Evolutionary conservation across 768 basidiomycete species (phyloP).

Genomic region (Kwoniella dendrophila): DNA sequence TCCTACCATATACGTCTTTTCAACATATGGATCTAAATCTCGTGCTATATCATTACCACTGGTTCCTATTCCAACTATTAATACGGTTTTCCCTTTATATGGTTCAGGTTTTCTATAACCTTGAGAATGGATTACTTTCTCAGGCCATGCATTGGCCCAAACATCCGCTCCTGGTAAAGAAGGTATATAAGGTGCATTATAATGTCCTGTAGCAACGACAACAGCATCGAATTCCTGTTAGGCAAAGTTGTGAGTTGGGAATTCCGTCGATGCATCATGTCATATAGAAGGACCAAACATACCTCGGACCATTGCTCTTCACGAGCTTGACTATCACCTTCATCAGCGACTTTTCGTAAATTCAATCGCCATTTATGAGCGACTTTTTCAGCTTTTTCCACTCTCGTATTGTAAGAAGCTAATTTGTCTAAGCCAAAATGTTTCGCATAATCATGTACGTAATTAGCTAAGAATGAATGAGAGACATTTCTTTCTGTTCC

Average conservation of each 20-base stretch:
- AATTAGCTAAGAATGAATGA: constrained; percentile 56
- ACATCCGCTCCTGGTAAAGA: constrained; percentile 54
- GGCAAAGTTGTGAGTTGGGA: not conserved
- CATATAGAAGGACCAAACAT: not conserved
- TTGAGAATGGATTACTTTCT: constrained; percentile 57
- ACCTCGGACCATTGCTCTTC: constrained; percentile 39
- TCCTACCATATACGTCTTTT: constrained; percentile 57
- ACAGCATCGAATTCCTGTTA: constrained; percentile 31
- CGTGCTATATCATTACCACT: constrained; percentile 57
- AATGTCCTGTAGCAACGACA: constrained; percentile 42
- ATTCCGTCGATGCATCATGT: not conserved
- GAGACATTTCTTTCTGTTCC: constrained; percentile 36
- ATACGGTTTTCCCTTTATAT: constrained; percentile 57
- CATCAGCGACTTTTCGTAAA: constrained; percentile 23
- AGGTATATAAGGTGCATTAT: constrained; percentile 44
- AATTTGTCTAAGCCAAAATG: constrained; percentile 59
- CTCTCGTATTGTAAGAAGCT: constrained; percentile 61
- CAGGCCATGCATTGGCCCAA: constrained; percentile 57
- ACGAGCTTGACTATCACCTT: constrained; percentile 12
- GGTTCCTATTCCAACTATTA: constrained; percentile 59
- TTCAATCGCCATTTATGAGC: constrained; percentile 26
- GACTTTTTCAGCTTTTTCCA: constrained; percentile 60
- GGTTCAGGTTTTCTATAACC: constrained; percentile 59
- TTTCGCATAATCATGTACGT: constrained; percentile 59
- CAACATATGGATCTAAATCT: constrained; percentile 49